Evolutionary conservation across 2,329 filamentous ascomycete genomes (phyloP).

Genomic region (Allantophomopsis lycopodina): DNA sequence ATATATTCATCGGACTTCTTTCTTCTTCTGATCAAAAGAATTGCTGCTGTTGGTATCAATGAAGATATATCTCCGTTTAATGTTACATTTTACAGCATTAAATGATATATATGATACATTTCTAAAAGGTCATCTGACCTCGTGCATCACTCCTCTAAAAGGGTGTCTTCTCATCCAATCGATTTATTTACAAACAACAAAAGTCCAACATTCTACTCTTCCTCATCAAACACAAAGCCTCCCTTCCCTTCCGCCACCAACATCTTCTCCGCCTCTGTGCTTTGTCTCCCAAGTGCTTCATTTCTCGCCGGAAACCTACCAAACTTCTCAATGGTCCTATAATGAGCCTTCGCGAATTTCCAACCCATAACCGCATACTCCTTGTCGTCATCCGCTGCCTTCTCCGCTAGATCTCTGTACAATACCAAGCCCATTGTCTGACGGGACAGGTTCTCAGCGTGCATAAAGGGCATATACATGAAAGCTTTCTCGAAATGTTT

Average conservation of each 20-base stretch:
- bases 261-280: conserved; percentile 10
- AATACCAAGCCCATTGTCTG: conserved; percentile 16
- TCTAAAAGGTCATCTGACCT: too few relatives aligned
- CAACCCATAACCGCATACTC: conserved; percentile 2
- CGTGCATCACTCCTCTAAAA: too few relatives aligned
- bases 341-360: conserved; percentile 3
- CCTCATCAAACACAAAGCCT: too few relatives aligned
- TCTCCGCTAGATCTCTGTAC: conserved; percentile 9
- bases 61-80: too few relatives aligned
- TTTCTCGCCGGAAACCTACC: conserved; percentile 13
- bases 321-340: conserved; percentile 6
- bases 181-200: too few relatives aligned
- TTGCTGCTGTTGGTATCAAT: too few relatives aligned
- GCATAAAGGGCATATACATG: conserved; percentile 22
- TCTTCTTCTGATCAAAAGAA: too few relatives aligned
- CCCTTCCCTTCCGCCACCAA: conserved; percentile 7
- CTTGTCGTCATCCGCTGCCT: conserved; percentile 4
- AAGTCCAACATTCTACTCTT: too few relatives aligned
- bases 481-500: conserved; percentile 12
- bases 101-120: too few relatives aligned
- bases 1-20: too few relatives aligned
- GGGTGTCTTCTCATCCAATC: too few relatives aligned
- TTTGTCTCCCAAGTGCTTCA: conserved; percentile 6
- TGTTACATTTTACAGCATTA: too few relatives aligned
- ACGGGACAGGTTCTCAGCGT: conserved; percentile 18